phyloP scores from a whole-genome alignment of 257 asterid species.

The Capsicum pubescens region DNA sequence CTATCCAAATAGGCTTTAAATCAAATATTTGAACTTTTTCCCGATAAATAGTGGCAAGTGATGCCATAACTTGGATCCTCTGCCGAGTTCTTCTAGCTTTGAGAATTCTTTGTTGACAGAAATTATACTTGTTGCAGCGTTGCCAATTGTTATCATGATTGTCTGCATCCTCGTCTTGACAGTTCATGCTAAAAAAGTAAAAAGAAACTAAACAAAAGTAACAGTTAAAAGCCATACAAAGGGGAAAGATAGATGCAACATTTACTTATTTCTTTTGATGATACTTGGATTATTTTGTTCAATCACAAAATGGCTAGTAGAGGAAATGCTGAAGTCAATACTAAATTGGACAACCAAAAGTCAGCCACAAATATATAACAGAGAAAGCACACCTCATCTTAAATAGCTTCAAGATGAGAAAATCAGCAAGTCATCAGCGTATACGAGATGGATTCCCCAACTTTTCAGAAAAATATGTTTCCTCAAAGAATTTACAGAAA shows the following conservation, averaged over 20 bases:
- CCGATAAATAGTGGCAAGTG: no score
- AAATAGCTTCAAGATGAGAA: not conserved
- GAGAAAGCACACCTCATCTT: not conserved
- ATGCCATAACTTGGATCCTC: no score
- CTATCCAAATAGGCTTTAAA: no score
- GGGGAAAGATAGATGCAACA: not conserved
- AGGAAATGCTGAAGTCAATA: not conserved
- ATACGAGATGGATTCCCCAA: slow-evolving; percentile 17
- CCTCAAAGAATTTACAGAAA: slow-evolving; percentile 23
- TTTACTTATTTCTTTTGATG: not conserved
- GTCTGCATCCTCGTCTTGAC: no score
- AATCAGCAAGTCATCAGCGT: not conserved
- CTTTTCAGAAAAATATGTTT: slow-evolving; percentile 15
- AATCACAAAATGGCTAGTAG: not conserved
- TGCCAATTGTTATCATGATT: no score
- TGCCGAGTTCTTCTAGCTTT: no score
- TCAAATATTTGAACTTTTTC: no score
- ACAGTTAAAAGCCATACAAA: not conserved
- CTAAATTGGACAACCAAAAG: not conserved
- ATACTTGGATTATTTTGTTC: not conserved
- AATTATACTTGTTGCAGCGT: no score
- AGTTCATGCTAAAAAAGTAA: no score
- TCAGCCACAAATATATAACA: not conserved
- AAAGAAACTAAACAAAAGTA: no score
- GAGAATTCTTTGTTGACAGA: no score